phyloP scores from a whole-genome alignment of 164 flowering plant species.

The Sextonia rubra region DNA sequence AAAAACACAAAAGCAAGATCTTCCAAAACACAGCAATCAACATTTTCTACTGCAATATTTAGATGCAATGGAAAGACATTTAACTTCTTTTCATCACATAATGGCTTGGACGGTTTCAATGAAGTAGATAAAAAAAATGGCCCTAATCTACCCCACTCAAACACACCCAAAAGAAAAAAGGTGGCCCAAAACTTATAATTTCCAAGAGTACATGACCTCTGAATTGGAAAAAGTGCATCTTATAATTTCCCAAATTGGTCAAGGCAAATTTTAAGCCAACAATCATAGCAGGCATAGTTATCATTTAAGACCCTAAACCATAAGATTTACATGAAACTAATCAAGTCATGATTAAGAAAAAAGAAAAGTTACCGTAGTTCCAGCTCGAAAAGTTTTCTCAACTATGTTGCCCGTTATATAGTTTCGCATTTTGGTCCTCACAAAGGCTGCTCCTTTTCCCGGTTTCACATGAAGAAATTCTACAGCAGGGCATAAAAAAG shows the following conservation, averaged over 20 bases:
- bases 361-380: constrained; percentile 53
- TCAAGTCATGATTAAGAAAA: neutral
- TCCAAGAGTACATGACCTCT: too few relatives aligned
- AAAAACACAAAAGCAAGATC: too few relatives aligned
- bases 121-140: too few relatives aligned
- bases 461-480: constrained; percentile 99
- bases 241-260: neutral
- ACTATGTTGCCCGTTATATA: constrained; percentile 79
- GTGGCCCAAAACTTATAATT: too few relatives aligned
- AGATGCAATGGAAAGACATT: too few relatives aligned
- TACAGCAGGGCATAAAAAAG: constrained; percentile 16
- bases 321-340: neutral
- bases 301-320: neutral
- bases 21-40: too few relatives aligned
- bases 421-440: constrained; percentile 86
- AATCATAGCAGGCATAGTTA: neutral
- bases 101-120: too few relatives aligned
- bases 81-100: too few relatives aligned
- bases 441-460: constrained; percentile 99
- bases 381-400: constrained; percentile 93
- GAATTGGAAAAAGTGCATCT: too few relatives aligned
- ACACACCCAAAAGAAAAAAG: too few relatives aligned
- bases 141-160: too few relatives aligned
- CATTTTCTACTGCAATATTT: too few relatives aligned
- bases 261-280: neutral